phyloP scores from a whole-genome alignment of 768 basidiomycete species.

The Suillus hirtellus region DNA sequence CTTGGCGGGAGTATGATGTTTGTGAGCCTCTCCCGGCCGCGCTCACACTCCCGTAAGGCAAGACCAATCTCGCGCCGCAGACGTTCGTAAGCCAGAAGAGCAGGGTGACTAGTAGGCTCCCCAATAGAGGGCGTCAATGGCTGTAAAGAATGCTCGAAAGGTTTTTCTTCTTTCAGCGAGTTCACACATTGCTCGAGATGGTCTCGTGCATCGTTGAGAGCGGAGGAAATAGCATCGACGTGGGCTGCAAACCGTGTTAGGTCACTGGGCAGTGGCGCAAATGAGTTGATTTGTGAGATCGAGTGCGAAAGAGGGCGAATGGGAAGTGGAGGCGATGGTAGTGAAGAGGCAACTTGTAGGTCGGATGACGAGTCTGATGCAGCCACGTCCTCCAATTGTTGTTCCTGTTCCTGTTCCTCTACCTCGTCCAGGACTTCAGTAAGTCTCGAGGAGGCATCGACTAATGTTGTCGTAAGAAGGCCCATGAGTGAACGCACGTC shows the following conservation, averaged over 20 bases:
- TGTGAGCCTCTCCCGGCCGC: conserved; percentile 66
- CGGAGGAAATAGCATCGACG: conserved; percentile 65
- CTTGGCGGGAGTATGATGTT: conserved; percentile 52
- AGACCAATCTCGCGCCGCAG: conserved; percentile 75
- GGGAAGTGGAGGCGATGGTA: conserved; percentile 20
- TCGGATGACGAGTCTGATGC: conserved; percentile 29
- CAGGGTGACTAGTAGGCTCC: conserved; percentile 40
- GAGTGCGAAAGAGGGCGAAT: conserved; percentile 17
- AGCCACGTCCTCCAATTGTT: conserved; percentile 50
- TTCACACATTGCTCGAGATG: conserved; percentile 64
- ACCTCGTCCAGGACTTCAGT: conserved; percentile 61
- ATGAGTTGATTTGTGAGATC: conserved; percentile 39
- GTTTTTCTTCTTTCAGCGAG: conserved; percentile 47
- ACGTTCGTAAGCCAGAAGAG: conserved; percentile 72
- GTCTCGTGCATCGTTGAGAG: conserved; percentile 70
- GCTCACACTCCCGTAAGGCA: conserved; percentile 80
- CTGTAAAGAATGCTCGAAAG: conserved; percentile 23
- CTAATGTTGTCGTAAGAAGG: conserved; percentile 64
- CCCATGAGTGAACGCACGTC: conserved; percentile 76
- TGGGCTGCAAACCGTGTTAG: conserved; percentile 71
- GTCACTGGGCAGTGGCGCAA: conserved; percentile 75
- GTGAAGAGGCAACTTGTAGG: conserved; percentile 18
- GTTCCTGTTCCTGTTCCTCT: conserved; percentile 46
- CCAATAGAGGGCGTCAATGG: conserved; percentile 21
- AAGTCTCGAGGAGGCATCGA: conserved; percentile 63